Conservation (phyloP, 1,139 yeast genomes). For the Hansenula sp. region DNA sequence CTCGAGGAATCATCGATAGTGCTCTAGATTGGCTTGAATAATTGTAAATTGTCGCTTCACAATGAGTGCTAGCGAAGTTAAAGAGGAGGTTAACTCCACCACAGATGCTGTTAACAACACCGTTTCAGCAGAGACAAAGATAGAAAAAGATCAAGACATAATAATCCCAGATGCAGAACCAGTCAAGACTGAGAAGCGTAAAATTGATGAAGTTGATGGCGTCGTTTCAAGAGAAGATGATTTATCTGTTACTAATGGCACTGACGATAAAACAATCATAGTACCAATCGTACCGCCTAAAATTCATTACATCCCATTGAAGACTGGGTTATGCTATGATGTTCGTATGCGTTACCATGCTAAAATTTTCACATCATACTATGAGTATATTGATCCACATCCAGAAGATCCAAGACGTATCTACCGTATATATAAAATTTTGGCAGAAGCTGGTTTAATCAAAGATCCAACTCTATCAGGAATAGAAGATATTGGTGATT, state of each 20-base stretch:
- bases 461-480: constrained; percentile 80
- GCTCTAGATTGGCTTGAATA: no score
- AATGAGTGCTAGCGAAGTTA: neutral
- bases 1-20: no score
- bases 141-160: neutral
- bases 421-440: constrained; percentile 84
- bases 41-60: neutral
- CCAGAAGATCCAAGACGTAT: constrained; percentile 98
- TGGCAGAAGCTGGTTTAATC: constrained; percentile 92
- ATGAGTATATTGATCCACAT: constrained; percentile 95
- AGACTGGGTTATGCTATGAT: constrained; percentile 93
- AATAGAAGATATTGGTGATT: constrained; percentile 75
- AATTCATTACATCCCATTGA: constrained; percentile 57
- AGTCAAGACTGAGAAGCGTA: constrained; percentile 17
- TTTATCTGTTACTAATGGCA: neutral
- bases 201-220: constrained; percentile 16
- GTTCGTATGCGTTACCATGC: constrained; percentile 98
- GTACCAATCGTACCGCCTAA: constrained; percentile 46
- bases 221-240: constrained; percentile 4
- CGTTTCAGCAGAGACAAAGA: neutral
- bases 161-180: constrained; percentile 1
- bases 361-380: constrained; percentile 84
- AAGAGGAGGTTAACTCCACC: constrained; percentile 1
- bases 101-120: neutral
- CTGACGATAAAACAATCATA: constrained; percentile 34